Conservation (phyloP, 768 basidiomycete genomes). For the Boletus tylopilopsis region DNA sequence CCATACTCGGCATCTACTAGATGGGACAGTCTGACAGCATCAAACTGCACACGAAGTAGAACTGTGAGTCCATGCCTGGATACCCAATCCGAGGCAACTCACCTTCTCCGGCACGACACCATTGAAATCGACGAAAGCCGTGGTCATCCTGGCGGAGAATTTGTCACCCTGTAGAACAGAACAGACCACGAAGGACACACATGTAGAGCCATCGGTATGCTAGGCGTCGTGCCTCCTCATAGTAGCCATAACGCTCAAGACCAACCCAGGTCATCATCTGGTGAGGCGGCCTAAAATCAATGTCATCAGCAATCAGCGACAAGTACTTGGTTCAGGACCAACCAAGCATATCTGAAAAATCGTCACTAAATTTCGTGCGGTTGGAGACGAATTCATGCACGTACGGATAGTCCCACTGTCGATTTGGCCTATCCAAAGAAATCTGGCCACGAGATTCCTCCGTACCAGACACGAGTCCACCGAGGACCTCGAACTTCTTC, state of each 20-base stretch:
- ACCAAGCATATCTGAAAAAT: conserved; percentile 63
- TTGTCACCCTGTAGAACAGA: neutral
- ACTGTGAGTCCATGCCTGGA: neutral
- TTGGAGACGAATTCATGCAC: conserved; percentile 32
- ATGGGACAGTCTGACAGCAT: conserved; percentile 93
- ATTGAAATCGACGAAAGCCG: conserved; percentile 94
- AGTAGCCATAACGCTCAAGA: conserved; percentile 91
- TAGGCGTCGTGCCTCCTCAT: conserved; percentile 88
- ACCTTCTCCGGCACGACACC: conserved; percentile 98
- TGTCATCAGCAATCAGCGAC: conserved; percentile 8
- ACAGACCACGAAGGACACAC: conserved; percentile 65
- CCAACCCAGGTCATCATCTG: conserved; percentile 99
- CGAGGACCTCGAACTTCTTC: conserved; percentile 94
- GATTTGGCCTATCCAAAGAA: conserved; percentile 92
- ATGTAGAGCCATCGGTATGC: conserved; percentile 99
- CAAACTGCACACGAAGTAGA: conserved; percentile 53
- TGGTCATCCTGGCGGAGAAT: conserved; percentile 68
- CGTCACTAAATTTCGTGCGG: conserved; percentile 3
- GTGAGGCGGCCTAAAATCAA: conserved; percentile 75
- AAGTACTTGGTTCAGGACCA: conserved; percentile 11
- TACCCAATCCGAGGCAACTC: neutral
- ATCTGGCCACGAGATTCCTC: conserved; percentile 96
- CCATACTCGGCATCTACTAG: conserved; percentile 97
- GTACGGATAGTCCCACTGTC: conserved; percentile 98
- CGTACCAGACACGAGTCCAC: conserved; percentile 93